These are phyloP conservation scores for Chaetomium sp. DNA, from an alignment of 2,329 filamentous ascomycete species.

Conservation along the genomic window DNA sequence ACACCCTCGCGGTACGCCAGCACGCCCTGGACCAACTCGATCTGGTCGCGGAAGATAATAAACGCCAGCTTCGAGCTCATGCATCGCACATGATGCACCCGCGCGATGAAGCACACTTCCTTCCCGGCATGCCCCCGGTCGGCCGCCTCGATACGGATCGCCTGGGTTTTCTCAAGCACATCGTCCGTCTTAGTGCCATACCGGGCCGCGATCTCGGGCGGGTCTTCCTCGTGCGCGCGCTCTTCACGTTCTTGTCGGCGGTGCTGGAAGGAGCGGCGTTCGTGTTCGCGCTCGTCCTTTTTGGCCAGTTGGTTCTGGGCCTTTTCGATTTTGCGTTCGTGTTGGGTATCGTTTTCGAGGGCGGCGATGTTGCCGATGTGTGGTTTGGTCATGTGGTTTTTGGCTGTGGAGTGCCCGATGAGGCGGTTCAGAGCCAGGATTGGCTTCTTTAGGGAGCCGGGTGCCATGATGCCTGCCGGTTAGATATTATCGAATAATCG, in stretches of 20 bases:
- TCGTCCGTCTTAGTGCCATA: conserved; percentile 26
- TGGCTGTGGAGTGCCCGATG: conserved; percentile 32
- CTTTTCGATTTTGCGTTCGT: conserved; percentile 29
- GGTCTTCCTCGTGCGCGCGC: conserved; percentile 24
- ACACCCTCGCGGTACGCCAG: conserved; percentile 53
- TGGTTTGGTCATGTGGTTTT: conserved; percentile 35
- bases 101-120: conserved; percentile 60
- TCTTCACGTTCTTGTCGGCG: conserved; percentile 33
- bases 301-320: conserved; percentile 31
- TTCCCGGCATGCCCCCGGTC: conserved; percentile 49
- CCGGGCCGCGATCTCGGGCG: conserved; percentile 25
- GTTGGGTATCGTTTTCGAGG: conserved; percentile 26
- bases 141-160: conserved; percentile 31
- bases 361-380: conserved; percentile 32
- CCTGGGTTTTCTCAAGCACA: conserved; percentile 20
- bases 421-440: conserved; percentile 34
- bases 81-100: conserved; percentile 72
- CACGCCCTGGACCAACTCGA: conserved; percentile 77
- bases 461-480: conserved; percentile 26
- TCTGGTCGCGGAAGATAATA: conserved; percentile 77
- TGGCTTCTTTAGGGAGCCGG: conserved; percentile 30
- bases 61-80: conserved; percentile 75
- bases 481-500: not conserved
- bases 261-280: conserved; percentile 26
- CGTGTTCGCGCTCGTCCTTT: conserved; percentile 29